Base-by-base conservation (phyloP, 2,329 filamentous ascomycete genomes). In the Venturia carpophila region DNA sequence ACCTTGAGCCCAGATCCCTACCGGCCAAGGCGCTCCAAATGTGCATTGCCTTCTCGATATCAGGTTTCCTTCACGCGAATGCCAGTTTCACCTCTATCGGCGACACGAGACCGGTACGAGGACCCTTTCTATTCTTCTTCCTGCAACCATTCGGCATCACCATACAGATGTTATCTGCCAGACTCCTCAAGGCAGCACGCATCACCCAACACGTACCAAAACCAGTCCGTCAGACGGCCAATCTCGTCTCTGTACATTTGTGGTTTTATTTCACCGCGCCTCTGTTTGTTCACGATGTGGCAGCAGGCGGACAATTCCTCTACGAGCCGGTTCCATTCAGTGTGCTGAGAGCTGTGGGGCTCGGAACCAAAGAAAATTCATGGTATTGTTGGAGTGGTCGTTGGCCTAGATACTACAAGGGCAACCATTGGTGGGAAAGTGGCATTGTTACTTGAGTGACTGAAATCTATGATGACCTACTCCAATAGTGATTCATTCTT, bases 311-410 rank as follows among this genome's bases (percentile, higher is more conserved):
- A 0, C 71, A 96, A 0, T 96, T 90, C 89, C 75, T 95, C 17
- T 85, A 86, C 67, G 91, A 97, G 74, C 91, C 91, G 0, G 76
- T 96, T n/a, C 91, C 92, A 0, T 68, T 93, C 10, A 95, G 90
- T 64, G 72, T 82, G 0, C 71, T 92, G n/a, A 80, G 91, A 34
- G 83, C 82, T 1, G 42, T 92, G 19, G 87, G 89, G 0, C 78
- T 87, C 42, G 89, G 88, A 0, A 77, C 78, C 1, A 75, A 79
- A 21, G 84, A 82, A 0, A 86, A 89, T 70, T 76, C 80, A 0
- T 87, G 84, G 80, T 90, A 84, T 84, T 84, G 89, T 70, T 91
- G 87, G 84, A 79, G 81, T 68, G 73, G 79, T 41, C 74, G 80
- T 27, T 77, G 83, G 67, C 73, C 86, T 27, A 79, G 81, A 1